These are phyloP conservation scores for Actinomucor elegans DNA, from an alignment of 371 early-diverging fungal species.

Conservation along the genomic window DNA sequence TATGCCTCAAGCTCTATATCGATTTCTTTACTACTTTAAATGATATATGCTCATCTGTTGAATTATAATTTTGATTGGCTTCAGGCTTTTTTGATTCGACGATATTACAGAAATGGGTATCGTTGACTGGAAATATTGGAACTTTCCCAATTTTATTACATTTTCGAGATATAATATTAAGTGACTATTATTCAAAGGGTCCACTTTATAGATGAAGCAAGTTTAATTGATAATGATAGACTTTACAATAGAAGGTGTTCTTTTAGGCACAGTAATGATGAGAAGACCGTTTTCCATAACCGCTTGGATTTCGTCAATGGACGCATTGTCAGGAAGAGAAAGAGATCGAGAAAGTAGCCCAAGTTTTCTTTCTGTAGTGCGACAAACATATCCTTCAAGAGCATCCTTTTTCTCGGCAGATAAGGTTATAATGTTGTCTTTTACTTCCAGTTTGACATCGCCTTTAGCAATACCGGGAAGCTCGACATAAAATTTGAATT, in stretches of 20 bases:
- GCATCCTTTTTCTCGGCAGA: not conserved
- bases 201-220: not conserved
- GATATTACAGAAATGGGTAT: too few species aligned
- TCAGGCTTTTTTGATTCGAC: too few species aligned
- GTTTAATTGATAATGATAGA: not conserved
- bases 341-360: not conserved
- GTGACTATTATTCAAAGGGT: too few species aligned
- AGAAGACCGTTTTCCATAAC: not conserved
- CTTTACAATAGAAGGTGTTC: not conserved
- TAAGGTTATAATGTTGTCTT: conserved; percentile 15
- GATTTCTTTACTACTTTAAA: too few species aligned
- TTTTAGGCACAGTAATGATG: not conserved
- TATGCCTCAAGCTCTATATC: too few species aligned
- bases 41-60: too few species aligned
- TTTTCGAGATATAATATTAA: too few species aligned
- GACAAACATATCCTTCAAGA: not conserved
- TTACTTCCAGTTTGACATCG: conserved; percentile 9
- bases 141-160: too few species aligned
- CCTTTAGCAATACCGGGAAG: conserved; percentile 13
- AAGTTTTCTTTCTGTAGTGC: not conserved
- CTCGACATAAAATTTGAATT: conserved; percentile 13
- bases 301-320: not conserved
- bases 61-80: too few species aligned
- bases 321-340: not conserved
- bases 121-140: too few species aligned